phyloP scores from a whole-genome alignment of 768 basidiomycete species.

The Pleurotus pulmonarius region DNA sequence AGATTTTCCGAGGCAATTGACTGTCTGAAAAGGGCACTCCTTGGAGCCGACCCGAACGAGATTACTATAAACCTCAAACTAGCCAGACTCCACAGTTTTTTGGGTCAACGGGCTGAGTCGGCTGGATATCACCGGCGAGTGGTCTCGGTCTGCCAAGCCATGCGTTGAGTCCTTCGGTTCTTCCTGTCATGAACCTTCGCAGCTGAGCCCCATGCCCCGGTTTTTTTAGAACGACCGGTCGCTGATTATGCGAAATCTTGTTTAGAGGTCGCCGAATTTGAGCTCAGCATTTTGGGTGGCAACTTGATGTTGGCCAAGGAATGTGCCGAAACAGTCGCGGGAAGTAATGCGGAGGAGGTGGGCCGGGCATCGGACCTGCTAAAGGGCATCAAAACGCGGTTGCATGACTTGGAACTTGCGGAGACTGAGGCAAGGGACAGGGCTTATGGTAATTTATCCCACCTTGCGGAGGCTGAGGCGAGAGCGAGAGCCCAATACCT shows the following conservation, averaged over 20 bases:
- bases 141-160: constrained; percentile 65
- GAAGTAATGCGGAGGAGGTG: constrained; percentile 82
- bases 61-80: constrained; percentile 69
- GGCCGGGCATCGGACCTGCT: constrained; percentile 68
- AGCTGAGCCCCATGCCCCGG: constrained; percentile 20
- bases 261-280: constrained; percentile 78
- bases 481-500: background rate
- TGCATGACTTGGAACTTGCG: constrained; percentile 22
- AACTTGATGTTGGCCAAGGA: constrained; percentile 69
- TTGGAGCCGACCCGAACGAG: constrained; percentile 75
- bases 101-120: constrained; percentile 67
- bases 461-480: background rate
- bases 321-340: constrained; percentile 69
- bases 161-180: constrained; percentile 34
- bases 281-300: constrained; percentile 58
- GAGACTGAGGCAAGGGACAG: constrained; percentile 15
- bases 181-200: constrained; percentile 12
- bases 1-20: constrained; percentile 89
- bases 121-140: constrained; percentile 79
- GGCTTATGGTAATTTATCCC: background rate
- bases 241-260: constrained; percentile 83
- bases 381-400: constrained; percentile 44
- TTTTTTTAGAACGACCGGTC: constrained; percentile 54
- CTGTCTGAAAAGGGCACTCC: constrained; percentile 86
- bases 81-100: constrained; percentile 63